Conservation (phyloP, 345 rosid species). For the Eucalyptus cladocalyx region DNA sequence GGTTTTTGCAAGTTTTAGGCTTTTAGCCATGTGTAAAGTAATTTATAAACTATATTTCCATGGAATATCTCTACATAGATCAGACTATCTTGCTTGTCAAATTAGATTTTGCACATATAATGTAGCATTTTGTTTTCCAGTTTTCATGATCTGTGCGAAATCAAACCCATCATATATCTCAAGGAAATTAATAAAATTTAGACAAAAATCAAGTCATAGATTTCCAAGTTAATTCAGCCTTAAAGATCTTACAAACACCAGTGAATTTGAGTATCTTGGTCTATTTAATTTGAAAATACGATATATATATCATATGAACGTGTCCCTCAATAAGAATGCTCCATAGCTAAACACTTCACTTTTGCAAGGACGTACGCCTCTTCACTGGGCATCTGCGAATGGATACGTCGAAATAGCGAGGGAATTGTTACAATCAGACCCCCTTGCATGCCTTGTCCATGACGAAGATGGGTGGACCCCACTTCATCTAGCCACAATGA, state of each 20-base stretch:
- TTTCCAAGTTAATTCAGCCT: neutral
- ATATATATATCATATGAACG: neutral
- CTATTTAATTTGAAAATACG: no score
- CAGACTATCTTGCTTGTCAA: no score
- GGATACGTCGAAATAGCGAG: neutral
- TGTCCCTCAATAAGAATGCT: neutral
- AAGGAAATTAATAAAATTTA: neutral
- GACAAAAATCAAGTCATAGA: neutral
- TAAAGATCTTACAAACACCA: neutral
- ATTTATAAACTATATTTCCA: no score
- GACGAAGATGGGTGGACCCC: neutral
- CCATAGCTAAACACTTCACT: neutral
- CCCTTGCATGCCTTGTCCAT: neutral
- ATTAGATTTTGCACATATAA: no score
- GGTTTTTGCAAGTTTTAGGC: no score
- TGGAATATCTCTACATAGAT: no score
- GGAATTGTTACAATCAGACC: neutral
- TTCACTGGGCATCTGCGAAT: neutral
- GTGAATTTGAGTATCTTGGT: no score
- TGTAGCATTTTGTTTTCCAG: no score
- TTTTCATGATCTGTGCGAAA: no score
- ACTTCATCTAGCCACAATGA: neutral
- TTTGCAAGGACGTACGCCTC: neutral
- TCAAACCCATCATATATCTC: no score
- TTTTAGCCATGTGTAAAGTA: no score